Base-by-base conservation (phyloP, 2,329 filamentous ascomycete species). In the Nothopassalora personata region DNA sequence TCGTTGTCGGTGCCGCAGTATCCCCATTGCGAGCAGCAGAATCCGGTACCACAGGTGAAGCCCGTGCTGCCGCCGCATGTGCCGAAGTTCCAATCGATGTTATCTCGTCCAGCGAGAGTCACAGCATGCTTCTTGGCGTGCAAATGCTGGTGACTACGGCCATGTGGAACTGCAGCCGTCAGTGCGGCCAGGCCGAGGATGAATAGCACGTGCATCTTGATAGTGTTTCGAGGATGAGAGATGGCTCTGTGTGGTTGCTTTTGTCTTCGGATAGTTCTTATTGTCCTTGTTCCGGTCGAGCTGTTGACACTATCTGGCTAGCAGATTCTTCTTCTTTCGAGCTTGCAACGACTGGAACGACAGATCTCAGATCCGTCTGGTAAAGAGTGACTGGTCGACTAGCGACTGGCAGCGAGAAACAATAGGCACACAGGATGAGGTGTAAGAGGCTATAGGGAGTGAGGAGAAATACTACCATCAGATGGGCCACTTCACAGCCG, bases 11-110 rank as follows among this genome's bases (percentile, higher is more conserved):
- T 64, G 19, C 65, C 66, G 50, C 66, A 68, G 64, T 64, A 68
- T 34, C 66, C 65, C n/a, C 63, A 61, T 53, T 66, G 58, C 47
- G 58, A 64, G 58, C 66, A 66, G 61, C 66, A 68, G 47, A 46
- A 63, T 11, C 65, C 64, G 11, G 57, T 50, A 10, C 34, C 55
- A 52, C 66, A 67, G 10, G 61, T 59, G 13, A 57, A 56, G 31
- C 66, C 65, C 19, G 58, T 58, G 47, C 59, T 58, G 28, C 64
- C 60, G 28, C 66, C 66, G 43, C 65, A 68, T 27, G 56, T 54
- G 34, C 66, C 66, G 3, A 60, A 56, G n/a, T 58, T 50, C 23
- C 51, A 36, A 39, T 60, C 62, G 28, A 51, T 34, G 28, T 51
- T 33, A 13, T 59, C 53, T 59, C 58, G 64, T 23, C 64, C 64